Evolutionary conservation across 441 rosid genomes (phyloP).

Genomic region (Eutrema salsugineum): DNA sequence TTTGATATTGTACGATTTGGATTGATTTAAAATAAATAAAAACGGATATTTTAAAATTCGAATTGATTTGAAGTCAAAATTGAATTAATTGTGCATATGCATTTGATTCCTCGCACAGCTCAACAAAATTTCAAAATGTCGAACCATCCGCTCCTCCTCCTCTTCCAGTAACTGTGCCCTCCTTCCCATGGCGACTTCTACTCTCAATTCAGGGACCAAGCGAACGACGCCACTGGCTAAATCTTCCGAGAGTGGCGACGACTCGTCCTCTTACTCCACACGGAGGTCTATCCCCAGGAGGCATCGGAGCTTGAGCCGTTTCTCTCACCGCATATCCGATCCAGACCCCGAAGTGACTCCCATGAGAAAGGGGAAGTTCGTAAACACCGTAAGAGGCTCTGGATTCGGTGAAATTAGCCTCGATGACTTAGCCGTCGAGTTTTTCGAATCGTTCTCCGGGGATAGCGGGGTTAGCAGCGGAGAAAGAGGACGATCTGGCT

Average conservation of each 20-base stretch:
- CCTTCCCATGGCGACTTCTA: conserved; percentile 67
- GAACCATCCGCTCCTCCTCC: conserved; percentile 27
- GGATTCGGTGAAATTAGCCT: conserved; percentile 78
- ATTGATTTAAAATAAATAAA: background rate
- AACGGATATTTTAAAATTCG: background rate
- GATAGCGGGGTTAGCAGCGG: conserved; percentile 31
- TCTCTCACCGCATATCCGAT: conserved; percentile 51
- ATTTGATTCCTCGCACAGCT: conserved; percentile 14
- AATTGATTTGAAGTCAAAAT: background rate
- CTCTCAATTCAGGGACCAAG: conserved; percentile 65
- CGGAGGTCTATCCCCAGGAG: conserved; percentile 53
- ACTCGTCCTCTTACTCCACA: conserved; percentile 45
- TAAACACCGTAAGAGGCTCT: conserved; percentile 77
- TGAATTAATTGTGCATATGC: background rate
- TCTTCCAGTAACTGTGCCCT: background rate
- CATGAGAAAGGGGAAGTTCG: conserved; percentile 66
- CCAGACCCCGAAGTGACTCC: conserved; percentile 42
- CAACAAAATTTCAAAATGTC: conserved; percentile 21
- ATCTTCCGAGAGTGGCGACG: conserved; percentile 40
- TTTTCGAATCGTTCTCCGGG: conserved; percentile 49
- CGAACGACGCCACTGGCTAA: conserved; percentile 40
- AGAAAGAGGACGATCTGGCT: conserved; percentile 51
- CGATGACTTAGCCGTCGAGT: conserved; percentile 75
- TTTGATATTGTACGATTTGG: too few relatives aligned
- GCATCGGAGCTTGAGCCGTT: conserved; percentile 81